Percentiles rank a stretch among this genome's conserved stretches.
These are phyloP conservation scores for Yarrowia deformans DNA, from an alignment of 805 yeast genomes.

Conservation along the genomic window DNA sequence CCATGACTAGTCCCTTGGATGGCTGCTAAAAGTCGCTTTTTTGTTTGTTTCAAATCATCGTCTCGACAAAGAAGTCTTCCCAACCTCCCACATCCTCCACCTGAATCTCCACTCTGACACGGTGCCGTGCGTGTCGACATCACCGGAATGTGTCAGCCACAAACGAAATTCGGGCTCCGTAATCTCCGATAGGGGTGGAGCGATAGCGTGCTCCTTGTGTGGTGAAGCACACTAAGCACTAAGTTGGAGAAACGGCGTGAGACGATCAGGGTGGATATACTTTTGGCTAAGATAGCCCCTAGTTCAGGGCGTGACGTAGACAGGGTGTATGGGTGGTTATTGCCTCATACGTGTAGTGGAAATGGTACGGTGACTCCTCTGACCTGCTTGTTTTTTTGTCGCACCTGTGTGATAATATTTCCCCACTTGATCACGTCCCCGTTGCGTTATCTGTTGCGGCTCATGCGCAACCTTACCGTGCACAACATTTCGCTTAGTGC, in stretches of 20 bases:
- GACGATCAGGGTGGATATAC: constrained; percentile 28
- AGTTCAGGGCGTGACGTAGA: too few relatives aligned
- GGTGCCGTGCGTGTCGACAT: neutral
- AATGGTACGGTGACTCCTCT: too few relatives aligned
- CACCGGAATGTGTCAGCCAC: neutral
- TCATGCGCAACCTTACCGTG: neutral
- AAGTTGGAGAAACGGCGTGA: constrained; percentile 24
- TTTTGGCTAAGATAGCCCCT: neutral
- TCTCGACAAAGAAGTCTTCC: too few relatives aligned
- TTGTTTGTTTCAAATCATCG: too few relatives aligned
- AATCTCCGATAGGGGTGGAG: constrained; percentile 18
- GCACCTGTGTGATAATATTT: too few relatives aligned
- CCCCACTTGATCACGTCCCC: too few relatives aligned
- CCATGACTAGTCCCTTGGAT: too few relatives aligned
- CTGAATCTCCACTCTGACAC: neutral
- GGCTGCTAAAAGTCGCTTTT: too few relatives aligned
- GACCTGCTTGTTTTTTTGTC: too few relatives aligned
- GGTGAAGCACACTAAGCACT: too few relatives aligned
- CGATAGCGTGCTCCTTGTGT: neutral
- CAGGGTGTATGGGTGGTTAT: too few relatives aligned
- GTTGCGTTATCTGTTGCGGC: constrained; percentile 2
- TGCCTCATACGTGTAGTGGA: too few relatives aligned
- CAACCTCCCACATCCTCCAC: neutral
- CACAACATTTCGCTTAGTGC: neutral
- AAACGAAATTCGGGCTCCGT: neutral